Evolutionary conservation across 768 basidiomycete species (phyloP), one percentile per base, ranked within the genome.

Genomic region (Lactarius sp.): DNA sequence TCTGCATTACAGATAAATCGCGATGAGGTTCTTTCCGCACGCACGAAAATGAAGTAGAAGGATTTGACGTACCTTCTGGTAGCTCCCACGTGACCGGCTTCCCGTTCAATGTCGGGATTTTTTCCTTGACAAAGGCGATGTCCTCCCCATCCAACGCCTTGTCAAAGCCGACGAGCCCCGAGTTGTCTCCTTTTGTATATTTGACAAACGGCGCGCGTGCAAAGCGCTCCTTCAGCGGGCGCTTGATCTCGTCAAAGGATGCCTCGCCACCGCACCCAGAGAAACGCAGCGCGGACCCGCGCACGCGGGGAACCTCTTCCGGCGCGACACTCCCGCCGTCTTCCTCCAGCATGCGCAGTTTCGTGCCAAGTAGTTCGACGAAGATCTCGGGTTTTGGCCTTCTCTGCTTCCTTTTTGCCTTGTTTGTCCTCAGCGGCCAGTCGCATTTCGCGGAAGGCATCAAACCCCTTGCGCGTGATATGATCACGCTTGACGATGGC

Each of bases 381-480:
- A 80, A 85, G 1, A 90, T 77, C 54, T 90, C 86, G 18, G 83
- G 83, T 66, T 79, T n/a, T 73, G 46, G 69, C 50, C 50, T 69
- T 66, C 13, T n/a, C 61, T 49, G 59, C 68, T 6, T 75, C 74
- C 62, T 76, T 78, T 47, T 73, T 72, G 39, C 71, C 70, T 27
- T 70, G 74, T 52, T 69, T 75, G 34, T 70, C 71, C 16, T 55
- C 64, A 8, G 54, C 46, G 34, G 59, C 60, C 42, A 61, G 66
- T 58, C 70, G 76, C 82, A 84, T 85, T 65, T 87, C 84, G 58
- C 79, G 79, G 78, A 94, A 94, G 16, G 92, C 92, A 70, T 93
- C 87, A 76, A 94, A 94, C 12, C 86, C 86, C 55, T 74, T 73
- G 47, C 74, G 69, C 5, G 80, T 75, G 56, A 86, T 81, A 52